phyloP scores from a whole-genome alignment of 2,329 filamentous ascomycete genomes.

The Lecanicillium sp. region DNA sequence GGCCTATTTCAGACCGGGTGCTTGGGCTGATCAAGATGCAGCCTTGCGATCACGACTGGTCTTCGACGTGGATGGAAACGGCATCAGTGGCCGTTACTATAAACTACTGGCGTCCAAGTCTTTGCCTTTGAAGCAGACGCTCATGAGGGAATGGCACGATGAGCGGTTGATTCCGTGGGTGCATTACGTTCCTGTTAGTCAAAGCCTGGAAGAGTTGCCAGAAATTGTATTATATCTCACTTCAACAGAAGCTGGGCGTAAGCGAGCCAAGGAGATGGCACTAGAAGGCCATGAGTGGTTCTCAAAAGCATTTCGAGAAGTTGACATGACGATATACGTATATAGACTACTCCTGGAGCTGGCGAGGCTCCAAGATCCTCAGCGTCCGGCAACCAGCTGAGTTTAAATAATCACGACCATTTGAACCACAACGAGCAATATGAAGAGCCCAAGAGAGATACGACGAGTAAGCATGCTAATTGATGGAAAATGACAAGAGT shows the following conservation, averaged over 20 bases:
- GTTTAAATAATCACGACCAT: too few relatives aligned
- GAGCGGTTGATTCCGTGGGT: slow-evolving; percentile 47
- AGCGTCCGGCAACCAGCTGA: slow-evolving; percentile 1
- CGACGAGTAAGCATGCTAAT: too few relatives aligned
- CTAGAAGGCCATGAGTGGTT: slow-evolving; percentile 47
- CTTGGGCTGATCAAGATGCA: slow-evolving; percentile 24
- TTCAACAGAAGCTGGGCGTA: slow-evolving; percentile 34
- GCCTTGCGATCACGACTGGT: slow-evolving; percentile 31
- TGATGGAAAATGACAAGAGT: too few relatives aligned
- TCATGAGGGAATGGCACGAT: slow-evolving; percentile 50
- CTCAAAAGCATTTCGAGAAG: slow-evolving; percentile 40
- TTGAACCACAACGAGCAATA: too few relatives aligned
- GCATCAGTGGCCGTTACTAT: slow-evolving; percentile 45
- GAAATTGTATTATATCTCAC: slow-evolving; percentile 41
- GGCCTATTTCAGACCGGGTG: slow-evolving; percentile 19
- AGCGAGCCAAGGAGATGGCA: slow-evolving; percentile 41
- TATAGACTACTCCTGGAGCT: slow-evolving; percentile 55
- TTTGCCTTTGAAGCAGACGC: slow-evolving; percentile 40
- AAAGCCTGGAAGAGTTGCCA: slow-evolving; percentile 40
- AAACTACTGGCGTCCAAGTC: slow-evolving; percentile 38
- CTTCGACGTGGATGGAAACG: slow-evolving; percentile 49
- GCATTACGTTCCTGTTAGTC: slow-evolving; percentile 46
- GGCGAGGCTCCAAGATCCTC: slow-evolving; percentile 29
- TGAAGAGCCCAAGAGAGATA: too few relatives aligned
- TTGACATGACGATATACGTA: slow-evolving; percentile 51